Evolutionary conservation across 2,329 filamentous ascomycete species (phyloP).

Genomic region (Chaetomiaceae sp.): DNA sequence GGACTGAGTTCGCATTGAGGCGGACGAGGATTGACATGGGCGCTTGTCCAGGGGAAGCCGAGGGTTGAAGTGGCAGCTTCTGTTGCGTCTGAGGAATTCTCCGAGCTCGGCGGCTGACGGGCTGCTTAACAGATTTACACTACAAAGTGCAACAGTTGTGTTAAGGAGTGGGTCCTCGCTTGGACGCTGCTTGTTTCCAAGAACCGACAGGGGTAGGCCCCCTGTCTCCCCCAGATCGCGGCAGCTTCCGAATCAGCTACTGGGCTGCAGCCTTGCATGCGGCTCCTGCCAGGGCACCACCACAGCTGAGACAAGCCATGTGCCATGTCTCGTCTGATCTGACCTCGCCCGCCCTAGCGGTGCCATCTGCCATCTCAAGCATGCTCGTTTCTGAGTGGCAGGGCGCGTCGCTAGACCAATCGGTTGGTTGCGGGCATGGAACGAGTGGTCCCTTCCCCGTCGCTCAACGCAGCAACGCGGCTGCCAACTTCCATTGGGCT

Average conservation of each 20-base stretch:
- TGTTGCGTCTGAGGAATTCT: constrained; percentile 23
- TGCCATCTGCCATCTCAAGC: constrained; percentile 4
- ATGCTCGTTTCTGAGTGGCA: background rate
- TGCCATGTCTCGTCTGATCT: constrained; percentile 33
- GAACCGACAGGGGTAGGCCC: background rate
- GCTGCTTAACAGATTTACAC: background rate
- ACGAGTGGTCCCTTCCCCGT: background rate
- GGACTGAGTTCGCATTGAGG: background rate
- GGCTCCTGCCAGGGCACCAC: constrained; percentile 19
- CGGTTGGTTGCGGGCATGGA: background rate
- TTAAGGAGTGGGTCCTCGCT: constrained; percentile 3
- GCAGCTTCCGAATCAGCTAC: constrained; percentile 1
- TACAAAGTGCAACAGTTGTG: background rate
- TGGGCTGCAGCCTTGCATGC: constrained; percentile 17
- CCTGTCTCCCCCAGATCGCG: constrained; percentile 6
- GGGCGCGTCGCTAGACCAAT: background rate
- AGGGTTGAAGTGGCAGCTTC: background rate
- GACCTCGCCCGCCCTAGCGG: constrained; percentile 10
- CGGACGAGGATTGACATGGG: background rate
- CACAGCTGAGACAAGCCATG: constrained; percentile 27
- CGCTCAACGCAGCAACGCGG: background rate
- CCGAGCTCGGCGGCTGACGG: constrained; percentile 10
- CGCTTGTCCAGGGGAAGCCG: background rate
- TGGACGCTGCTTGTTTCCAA: constrained; percentile 1
- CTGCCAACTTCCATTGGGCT: background rate